phyloP scores from a whole-genome alignment of 1,284 basidiomycete species.

The Pyrrhoderma noxium region DNA sequence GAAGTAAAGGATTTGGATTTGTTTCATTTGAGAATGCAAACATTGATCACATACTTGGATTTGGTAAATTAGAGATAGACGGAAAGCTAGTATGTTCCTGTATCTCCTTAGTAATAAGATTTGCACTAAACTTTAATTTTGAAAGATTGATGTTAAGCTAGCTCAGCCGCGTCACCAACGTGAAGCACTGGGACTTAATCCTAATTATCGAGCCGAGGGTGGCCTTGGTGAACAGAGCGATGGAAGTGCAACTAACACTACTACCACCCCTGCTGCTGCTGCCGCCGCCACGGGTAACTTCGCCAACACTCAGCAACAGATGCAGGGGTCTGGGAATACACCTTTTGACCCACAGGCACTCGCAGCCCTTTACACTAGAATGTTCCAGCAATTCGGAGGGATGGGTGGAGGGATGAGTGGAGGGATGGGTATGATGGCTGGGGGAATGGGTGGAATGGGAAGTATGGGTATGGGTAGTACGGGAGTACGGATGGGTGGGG shows the following conservation, averaged over 20 bases:
- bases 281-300: slow-evolving; percentile 17
- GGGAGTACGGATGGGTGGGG: slow-evolving; percentile 35
- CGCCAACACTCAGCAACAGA: not conserved
- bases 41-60: slow-evolving; percentile 78
- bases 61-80: slow-evolving; percentile 83
- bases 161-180: slow-evolving; percentile 83
- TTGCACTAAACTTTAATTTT: slow-evolving; percentile 16
- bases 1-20: slow-evolving; percentile 98
- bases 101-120: not conserved
- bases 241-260: slow-evolving; percentile 21
- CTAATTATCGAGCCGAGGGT: slow-evolving; percentile 14
- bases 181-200: slow-evolving; percentile 31
- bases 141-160: slow-evolving; percentile 89
- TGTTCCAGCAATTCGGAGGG: slow-evolving; percentile 69
- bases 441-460: slow-evolving; percentile 24
- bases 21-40: slow-evolving; percentile 90
- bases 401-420: slow-evolving; percentile 29
- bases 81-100: slow-evolving; percentile 70
- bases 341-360: slow-evolving; percentile 78
- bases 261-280: not conserved
- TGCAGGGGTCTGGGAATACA: slow-evolving; percentile 34
- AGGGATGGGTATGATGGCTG: slow-evolving; percentile 28
- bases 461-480: slow-evolving; percentile 31
- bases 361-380: slow-evolving; percentile 73
- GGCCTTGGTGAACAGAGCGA: slow-evolving; percentile 22